phyloP scores from a whole-genome alignment of 2,329 filamentous ascomycete genomes.

The Penicillium sp. region DNA sequence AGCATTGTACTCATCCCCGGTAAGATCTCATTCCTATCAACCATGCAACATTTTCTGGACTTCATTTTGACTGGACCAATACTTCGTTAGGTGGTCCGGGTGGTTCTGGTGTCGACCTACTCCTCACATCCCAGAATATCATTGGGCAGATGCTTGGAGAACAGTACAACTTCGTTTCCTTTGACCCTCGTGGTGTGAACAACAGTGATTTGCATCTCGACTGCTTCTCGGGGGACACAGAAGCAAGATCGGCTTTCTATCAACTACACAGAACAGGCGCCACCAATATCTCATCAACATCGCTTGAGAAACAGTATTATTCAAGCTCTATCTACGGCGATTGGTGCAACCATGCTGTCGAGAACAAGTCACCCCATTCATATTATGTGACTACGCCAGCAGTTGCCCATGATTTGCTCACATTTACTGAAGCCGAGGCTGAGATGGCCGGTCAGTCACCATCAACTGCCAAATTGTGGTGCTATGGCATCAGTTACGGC shows the following conservation, averaged over 20 bases:
- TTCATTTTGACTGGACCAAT: conserved; percentile 6
- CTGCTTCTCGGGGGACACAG: conserved; percentile 30
- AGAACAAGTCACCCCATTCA: conserved; percentile 13
- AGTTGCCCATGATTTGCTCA: conserved; percentile 19
- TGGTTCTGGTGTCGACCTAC: conserved; percentile 39
- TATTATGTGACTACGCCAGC: conserved; percentile 23
- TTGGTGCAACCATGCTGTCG: conserved; percentile 24
- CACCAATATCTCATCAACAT: conserved; percentile 32
- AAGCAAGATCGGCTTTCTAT: conserved; percentile 22
- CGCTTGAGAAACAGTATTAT: conserved; percentile 30
- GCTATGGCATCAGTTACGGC: conserved; percentile 58
- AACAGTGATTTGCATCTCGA: conserved; percentile 33
- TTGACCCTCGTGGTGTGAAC: conserved; percentile 48
- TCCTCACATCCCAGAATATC: conserved; percentile 30
- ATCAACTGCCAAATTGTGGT: conserved; percentile 44
- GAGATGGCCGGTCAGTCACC: conserved; percentile 34
- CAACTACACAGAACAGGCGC: conserved; percentile 30
- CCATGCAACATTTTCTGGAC: background rate
- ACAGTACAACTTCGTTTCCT: conserved; percentile 50
- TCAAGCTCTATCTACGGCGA: conserved; percentile 27
- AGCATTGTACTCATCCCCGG: conserved; percentile 20
- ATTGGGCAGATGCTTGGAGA: conserved; percentile 40
- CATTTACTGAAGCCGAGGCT: conserved; percentile 42
- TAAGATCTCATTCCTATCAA: conserved; percentile 6
- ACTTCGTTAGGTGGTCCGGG: conserved; percentile 39